Evolutionary conservation across 441 rosid genomes (phyloP).

Genomic region (Kokia cookei): DNA sequence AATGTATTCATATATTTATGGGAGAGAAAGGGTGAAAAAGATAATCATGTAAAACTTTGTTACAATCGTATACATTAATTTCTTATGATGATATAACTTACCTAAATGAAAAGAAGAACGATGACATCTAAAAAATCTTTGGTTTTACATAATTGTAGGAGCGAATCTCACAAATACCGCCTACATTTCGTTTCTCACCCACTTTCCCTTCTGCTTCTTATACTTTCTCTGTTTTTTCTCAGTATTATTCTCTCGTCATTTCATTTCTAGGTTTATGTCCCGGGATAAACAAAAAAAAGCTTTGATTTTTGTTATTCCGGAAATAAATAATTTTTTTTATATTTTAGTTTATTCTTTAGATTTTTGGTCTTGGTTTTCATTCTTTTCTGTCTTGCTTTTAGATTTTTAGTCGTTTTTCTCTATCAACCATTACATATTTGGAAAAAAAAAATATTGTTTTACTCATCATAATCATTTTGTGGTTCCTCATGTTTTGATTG

Average conservation of each 20-base stretch:
- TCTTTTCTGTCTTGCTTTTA: background rate
- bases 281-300: background rate
- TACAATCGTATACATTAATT: no score
- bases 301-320: constrained; percentile 11
- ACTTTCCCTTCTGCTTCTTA: background rate
- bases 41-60: no score
- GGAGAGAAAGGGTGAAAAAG: no score
- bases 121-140: background rate
- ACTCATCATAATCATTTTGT: background rate
- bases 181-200: background rate
- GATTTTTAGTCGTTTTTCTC: no score
- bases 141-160: constrained; percentile 19
- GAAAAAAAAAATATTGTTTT: background rate
- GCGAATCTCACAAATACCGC: background rate
- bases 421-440: background rate
- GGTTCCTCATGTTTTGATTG: background rate
- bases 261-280: background rate
- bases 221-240: background rate
- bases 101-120: background rate
- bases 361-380: constrained; percentile 16
- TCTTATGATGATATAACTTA: no score
- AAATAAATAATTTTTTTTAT: background rate
- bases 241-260: background rate
- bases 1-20: no score
- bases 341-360: constrained; percentile 13